Evolutionary conservation across 305 asterid species (phyloP).

Genomic region (Solanum hybrid): DNA sequence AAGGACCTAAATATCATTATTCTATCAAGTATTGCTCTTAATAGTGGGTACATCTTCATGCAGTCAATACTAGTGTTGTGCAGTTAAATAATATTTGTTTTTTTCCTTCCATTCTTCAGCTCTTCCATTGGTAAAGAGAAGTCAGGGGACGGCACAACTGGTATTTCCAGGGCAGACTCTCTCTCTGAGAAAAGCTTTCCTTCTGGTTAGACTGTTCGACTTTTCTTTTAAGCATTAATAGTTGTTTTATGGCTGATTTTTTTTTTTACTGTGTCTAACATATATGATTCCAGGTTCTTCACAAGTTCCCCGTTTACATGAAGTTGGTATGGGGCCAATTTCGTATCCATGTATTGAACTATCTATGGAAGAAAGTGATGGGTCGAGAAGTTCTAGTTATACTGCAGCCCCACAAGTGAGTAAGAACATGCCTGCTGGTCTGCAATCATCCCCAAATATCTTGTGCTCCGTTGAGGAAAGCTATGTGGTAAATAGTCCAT

Average conservation of each 20-base stretch:
- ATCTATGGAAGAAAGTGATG: slow-evolving; percentile 20
- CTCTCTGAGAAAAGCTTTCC: slow-evolving; percentile 3
- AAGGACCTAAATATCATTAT: background rate
- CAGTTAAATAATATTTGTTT: background rate
- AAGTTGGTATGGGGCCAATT: slow-evolving; percentile 4
- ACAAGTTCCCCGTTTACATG: slow-evolving; percentile 13
- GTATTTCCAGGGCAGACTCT: slow-evolving; percentile 10
- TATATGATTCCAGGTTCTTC: slow-evolving; percentile 13
- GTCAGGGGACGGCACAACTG: slow-evolving; percentile 13
- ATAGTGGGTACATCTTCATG: background rate
- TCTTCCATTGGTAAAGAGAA: slow-evolving; percentile 19
- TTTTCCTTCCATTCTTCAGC: slow-evolving; percentile 7
- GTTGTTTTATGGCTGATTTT: background rate
- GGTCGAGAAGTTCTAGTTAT: slow-evolving; percentile 20
- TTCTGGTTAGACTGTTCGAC: slow-evolving; percentile 17
- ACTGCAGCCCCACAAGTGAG: background rate
- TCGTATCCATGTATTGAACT: slow-evolving; percentile 13
- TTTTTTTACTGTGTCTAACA: background rate
- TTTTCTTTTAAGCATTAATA: background rate
- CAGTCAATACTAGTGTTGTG: background rate
- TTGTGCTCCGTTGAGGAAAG: slow-evolving; percentile 19
- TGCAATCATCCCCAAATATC: slow-evolving; percentile 20
- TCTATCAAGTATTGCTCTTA: background rate
- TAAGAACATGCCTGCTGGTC: slow-evolving; percentile 12
- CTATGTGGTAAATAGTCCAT: slow-evolving; percentile 23